These are phyloP conservation scores for Lagenidium sp. DNA, from an alignment of 352 stramenopile genomes.

Conservation along the genomic window DNA sequence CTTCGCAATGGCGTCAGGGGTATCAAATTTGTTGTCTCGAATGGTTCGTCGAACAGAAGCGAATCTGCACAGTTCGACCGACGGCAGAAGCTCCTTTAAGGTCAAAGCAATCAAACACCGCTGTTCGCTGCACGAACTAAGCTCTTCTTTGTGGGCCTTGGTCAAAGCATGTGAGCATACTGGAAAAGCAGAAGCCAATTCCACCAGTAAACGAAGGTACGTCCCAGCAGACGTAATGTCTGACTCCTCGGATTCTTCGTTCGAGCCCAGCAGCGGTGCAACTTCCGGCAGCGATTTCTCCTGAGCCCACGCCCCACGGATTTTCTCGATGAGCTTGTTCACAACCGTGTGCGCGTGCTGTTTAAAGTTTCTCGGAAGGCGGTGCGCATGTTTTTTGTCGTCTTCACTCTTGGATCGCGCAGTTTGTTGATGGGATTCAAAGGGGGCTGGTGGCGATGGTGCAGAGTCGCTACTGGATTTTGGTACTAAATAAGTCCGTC, in stretches of 20 bases:
- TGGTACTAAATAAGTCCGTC: constrained; percentile 63
- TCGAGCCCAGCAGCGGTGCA: not conserved
- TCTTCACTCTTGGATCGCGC: not conserved
- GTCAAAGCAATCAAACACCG: constrained; percentile 65
- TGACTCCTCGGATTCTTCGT: too few relatives aligned
- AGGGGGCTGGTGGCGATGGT: not conserved
- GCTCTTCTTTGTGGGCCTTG: too few relatives aligned
- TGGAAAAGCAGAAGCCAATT: too few relatives aligned
- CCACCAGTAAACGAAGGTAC: too few relatives aligned
- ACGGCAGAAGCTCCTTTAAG: constrained; percentile 66
- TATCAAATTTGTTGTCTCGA: constrained; percentile 33
- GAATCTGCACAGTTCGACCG: constrained; percentile 60
- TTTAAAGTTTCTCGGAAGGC: not conserved
- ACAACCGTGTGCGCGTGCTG: not conserved
- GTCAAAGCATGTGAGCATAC: too few relatives aligned
- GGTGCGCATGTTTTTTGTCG: not conserved
- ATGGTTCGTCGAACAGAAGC: constrained; percentile 36
- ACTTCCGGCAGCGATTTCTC: not conserved
- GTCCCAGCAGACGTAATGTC: too few relatives aligned
- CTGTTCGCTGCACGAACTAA: too few relatives aligned
- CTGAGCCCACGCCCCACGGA: not conserved
- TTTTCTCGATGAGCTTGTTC: not conserved
- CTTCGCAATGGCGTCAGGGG: constrained; percentile 16
- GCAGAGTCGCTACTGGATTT: constrained; percentile 1
- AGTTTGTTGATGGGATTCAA: not conserved